Conservation (phyloP, 23 red algal species). For the Chondrus crispus region DNA sequence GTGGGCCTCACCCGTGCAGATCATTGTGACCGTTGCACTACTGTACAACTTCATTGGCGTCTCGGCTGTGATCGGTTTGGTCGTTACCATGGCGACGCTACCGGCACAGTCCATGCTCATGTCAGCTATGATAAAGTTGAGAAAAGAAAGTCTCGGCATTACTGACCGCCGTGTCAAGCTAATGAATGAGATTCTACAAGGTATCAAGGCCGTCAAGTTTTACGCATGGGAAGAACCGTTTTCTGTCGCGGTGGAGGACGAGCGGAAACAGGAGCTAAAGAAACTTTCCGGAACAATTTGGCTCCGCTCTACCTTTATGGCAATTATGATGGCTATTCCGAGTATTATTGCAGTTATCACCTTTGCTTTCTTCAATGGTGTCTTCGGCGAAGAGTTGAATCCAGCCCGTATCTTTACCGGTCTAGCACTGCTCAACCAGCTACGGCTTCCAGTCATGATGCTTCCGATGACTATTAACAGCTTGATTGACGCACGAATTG, state of each 20-base stretch:
- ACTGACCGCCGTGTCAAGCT: constrained; percentile 94
- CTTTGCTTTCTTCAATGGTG: constrained; percentile 85
- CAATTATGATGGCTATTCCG: constrained; percentile 78
- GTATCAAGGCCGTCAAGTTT: constrained; percentile 97
- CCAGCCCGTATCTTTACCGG: constrained; percentile 84
- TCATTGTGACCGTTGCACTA: constrained; percentile 81
- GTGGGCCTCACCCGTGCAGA: constrained; percentile 86
- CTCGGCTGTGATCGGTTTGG: constrained; percentile 79
- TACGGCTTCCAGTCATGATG: constrained; percentile 85
- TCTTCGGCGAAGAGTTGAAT: constrained; percentile 71
- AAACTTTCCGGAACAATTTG: constrained; percentile 63
- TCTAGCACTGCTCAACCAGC: constrained; percentile 79
- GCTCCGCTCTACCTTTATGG: constrained; percentile 69
- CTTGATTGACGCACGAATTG: constrained; percentile 79
- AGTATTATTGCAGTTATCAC: constrained; percentile 81
- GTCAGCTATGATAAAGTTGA: constrained; percentile 21
- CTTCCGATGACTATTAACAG: constrained; percentile 81
- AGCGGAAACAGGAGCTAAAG: constrained; percentile 63
- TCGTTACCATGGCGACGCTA: constrained; percentile 61
- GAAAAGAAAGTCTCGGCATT: constrained; percentile 47
- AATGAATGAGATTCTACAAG: constrained; percentile 96
- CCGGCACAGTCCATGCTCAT: constrained; percentile 75
- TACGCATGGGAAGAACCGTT: constrained; percentile 98
- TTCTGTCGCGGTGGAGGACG: constrained; percentile 51
- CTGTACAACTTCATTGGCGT: constrained; percentile 82